A percentile compares a stretch with the other conserved stretches of the same genome.
These are phyloP conservation scores for Lepidium didymum DNA, from an alignment of 345 rosid genomes.

Conservation along the genomic window DNA sequence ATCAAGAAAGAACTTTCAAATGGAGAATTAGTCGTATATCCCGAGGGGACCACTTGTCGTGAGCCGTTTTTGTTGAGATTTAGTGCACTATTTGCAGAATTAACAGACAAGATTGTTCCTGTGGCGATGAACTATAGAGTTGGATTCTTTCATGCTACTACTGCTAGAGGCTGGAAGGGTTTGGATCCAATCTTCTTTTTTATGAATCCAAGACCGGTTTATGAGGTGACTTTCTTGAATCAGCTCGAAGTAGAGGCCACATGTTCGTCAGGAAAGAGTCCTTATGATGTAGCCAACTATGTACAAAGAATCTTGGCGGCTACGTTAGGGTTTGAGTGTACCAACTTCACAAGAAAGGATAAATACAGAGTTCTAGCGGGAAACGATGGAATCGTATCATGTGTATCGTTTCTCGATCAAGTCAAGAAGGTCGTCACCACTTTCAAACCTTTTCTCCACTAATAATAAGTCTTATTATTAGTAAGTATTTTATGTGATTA, in stretches of 20 bases:
- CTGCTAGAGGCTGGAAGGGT: constrained; percentile 88
- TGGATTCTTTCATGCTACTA: constrained; percentile 95
- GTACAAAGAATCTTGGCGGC: constrained; percentile 85
- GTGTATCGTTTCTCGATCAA: constrained; percentile 44
- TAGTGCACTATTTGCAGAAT: constrained; percentile 81
- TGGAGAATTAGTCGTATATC: constrained; percentile 81
- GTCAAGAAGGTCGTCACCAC: constrained; percentile 51
- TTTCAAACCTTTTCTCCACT: constrained; percentile 51
- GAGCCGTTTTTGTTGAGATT: constrained; percentile 82
- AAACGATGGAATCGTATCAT: constrained; percentile 74
- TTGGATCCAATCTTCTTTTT: constrained; percentile 85
- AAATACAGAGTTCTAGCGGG: constrained; percentile 78
- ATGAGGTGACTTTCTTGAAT: constrained; percentile 87
- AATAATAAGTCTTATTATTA: not conserved
- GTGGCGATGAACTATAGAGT: constrained; percentile 91
- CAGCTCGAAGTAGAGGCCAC: constrained; percentile 76
- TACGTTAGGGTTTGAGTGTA: constrained; percentile 86
- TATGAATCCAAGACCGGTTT: constrained; percentile 90
- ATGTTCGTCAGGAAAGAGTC: constrained; percentile 84
- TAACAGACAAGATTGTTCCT: constrained; percentile 76
- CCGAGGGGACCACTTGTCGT: constrained; percentile 91
- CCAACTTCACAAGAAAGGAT: constrained; percentile 84
- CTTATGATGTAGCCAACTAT: constrained; percentile 84
- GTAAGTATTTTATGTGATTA: not conserved
- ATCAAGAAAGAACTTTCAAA: constrained; percentile 48